These are phyloP conservation scores for Talaromyces proteolyticus DNA, from an alignment of 495 filamentous ascomycete genomes.

Conservation along the genomic window DNA sequence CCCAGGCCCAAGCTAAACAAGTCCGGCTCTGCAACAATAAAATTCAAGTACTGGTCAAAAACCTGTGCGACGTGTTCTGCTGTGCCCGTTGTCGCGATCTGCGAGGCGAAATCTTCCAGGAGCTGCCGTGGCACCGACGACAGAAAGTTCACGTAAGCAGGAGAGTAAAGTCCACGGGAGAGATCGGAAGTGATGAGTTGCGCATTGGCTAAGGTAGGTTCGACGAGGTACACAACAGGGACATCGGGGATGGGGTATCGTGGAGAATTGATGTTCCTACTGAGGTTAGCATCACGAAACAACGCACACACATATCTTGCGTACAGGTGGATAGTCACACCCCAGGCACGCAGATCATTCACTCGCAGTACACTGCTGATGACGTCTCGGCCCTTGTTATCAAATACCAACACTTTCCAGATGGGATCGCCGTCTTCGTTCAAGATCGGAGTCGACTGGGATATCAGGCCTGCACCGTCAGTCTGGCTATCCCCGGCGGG, in stretches of 20 bases:
- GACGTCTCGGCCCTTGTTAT: conserved; percentile 62
- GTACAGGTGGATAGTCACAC: conserved; percentile 94
- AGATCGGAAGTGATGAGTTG: conserved; percentile 83
- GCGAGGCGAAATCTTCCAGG: conserved; percentile 89
- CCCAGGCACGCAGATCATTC: conserved; percentile 85
- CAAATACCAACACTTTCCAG: conserved; percentile 69
- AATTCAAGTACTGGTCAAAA: conserved; percentile 97
- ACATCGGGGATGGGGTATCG: conserved; percentile 94
- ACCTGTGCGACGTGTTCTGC: conserved; percentile 87
- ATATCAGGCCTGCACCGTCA: conserved; percentile 56
- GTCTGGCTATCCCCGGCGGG: conserved; percentile 49
- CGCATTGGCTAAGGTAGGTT: conserved; percentile 77
- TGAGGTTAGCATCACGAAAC: conserved; percentile 5
- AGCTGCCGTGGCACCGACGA: conserved; percentile 88
- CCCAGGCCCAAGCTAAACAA: conserved; percentile 88
- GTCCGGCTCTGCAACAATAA: conserved; percentile 92
- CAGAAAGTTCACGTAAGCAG: conserved; percentile 95
- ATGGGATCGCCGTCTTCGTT: conserved; percentile 82
- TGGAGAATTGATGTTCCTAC: conserved; percentile 71
- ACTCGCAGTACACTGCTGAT: conserved; percentile 95
- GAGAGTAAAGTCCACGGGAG: conserved; percentile 79
- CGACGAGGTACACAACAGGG: conserved; percentile 90
- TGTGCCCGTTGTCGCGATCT: conserved; percentile 77
- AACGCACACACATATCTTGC: conserved; percentile 10
- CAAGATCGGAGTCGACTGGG: conserved; percentile 66